Evolutionary conservation across 176 grass and related monocot genomes (phyloP).

Genomic region (Oropetium thomaeum): DNA sequence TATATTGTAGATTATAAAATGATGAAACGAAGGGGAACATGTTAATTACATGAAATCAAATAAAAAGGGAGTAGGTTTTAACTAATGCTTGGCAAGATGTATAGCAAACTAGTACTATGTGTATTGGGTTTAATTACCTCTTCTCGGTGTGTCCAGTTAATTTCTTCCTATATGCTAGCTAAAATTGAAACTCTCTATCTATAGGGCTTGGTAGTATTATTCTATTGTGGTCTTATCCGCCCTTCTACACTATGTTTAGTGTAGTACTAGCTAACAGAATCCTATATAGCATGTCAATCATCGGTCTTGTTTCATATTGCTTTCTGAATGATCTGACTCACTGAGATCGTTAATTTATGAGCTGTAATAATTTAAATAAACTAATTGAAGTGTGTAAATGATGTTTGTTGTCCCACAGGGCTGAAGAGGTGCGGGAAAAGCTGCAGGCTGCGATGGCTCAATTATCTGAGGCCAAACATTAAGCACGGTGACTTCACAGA

Average conservation of each 20-base stretch:
- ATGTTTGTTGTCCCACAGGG: constrained; percentile 61
- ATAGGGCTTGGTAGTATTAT: neutral
- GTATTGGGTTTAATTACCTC: neutral
- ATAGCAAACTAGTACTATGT: neutral
- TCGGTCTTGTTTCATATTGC: neutral
- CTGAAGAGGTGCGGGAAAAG: constrained; percentile 94
- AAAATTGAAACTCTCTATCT: neutral
- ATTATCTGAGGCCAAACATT: constrained; percentile 96
- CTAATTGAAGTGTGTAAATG: neutral
- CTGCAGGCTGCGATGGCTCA: constrained; percentile 93
- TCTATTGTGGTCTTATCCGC: neutral
- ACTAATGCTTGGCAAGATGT: neutral
- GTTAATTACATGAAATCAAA: constrained; percentile 25
- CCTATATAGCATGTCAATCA: neutral
- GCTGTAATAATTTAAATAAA: neutral
- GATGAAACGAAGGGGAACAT: neutral
- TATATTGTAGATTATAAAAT: constrained; percentile 7
- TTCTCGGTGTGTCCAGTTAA: neutral
- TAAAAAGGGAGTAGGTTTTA: neutral
- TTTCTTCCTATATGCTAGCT: constrained; percentile 9
- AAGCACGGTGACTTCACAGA: constrained; percentile 92
- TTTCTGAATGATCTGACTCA: neutral
- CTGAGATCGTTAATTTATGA: neutral
- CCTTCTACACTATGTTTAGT: neutral
- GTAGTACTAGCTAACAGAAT: neutral